Evolutionary conservation across 192 early-diverging fungal species (phyloP), one percentile per base, ranked within the genome.

Genomic region (Kappamyces sp.): DNA sequence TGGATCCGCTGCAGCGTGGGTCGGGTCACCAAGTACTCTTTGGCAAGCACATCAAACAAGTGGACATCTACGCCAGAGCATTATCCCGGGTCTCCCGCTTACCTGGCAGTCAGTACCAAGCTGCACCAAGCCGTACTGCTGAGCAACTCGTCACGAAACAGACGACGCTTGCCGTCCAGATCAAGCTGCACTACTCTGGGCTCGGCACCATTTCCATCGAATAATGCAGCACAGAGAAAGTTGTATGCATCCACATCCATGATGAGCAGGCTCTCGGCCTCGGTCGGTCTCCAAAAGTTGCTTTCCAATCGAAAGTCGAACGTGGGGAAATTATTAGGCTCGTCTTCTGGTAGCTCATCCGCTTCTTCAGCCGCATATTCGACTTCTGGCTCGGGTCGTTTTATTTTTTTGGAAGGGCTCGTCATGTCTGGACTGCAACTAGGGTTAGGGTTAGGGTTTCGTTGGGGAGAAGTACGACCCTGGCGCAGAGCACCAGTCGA

Each of bases 211-310:
- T 12, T 45, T 45, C 54, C 54, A 43, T 55, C 34, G 45, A 55
- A 55, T 15, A 55, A 30, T 30, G 45, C 40, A 39, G 54, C 33
- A 4, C 40, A 55, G 8, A 55, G 41, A 38, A 43, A 55, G 14
- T 55, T 55, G 36, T 55, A 55, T 29, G 54, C 54, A 33, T 55
- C 54, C 30, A 55, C 30, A 55, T 55, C 54, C 31, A 55, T 55
- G 14, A 55, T 22, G 7, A 39, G 36, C n/a, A 55, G 22, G 0
- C 22, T 22, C 22, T 22, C 22, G 22, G 22, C 22, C 22, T 22
- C 22, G 22, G 22, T 22, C 22, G 22, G 22, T 22, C 22, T 22
- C 22, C 22, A 22, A 22, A 22, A 22, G 22, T 22, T 22, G 22
- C 22, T 22, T 22, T 22, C 22, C 22, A 22, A 22, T 22, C 22